Base-by-base conservation (phyloP, 495 filamentous ascomycete genomes). In the Xylaria castorea region DNA sequence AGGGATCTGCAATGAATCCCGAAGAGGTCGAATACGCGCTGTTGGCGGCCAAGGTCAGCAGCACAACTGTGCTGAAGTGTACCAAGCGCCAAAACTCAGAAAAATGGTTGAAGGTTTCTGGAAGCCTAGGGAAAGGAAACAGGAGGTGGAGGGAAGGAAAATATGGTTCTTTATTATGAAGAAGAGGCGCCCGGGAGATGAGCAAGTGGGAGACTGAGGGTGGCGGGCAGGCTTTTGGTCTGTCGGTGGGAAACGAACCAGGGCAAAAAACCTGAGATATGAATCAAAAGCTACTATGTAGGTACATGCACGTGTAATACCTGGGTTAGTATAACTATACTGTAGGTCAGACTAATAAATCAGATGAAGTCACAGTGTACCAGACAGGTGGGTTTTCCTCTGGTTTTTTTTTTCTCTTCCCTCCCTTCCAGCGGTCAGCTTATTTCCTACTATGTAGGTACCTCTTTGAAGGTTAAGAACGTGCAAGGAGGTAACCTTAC, bases 1-100 rank as follows among this genome's bases (percentile, higher is more conserved):
- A 73, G 72, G 72, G 51, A 72, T 72, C 70, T 48, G 38, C 62
- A 60, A 51, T 14, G 50, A 67, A 67, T 72, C 40, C 70, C 51
- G 42, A 66, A 72, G 30, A 30, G 60, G 51, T 27, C 48, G n/a
- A 60, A 66, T 50, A 40, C 40, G 62, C 30, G 62, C 62, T 46
- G 70, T 57, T 57, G 50, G 44, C 20, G 55, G 69, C 36, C 32
- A 57, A 65, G 62, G 30, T 20, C 53, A 27, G 40, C 36, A 53
- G 51, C 40, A 32, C 50, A 8, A 57, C 50, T 18, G 50, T 68
- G 32, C 65, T 42, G 25, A 22, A 60, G n/a, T 38, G 63, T 40
- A 61, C 51, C 9, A 51, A 61, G 42, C 51, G 38, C 62, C 70
- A 18, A 61, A 20, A 58, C 32, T 71, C 22, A 8, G 22, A 3